phyloP scores from a whole-genome alignment of 164 flowering plant species.

The Vitis riparia region DNA sequence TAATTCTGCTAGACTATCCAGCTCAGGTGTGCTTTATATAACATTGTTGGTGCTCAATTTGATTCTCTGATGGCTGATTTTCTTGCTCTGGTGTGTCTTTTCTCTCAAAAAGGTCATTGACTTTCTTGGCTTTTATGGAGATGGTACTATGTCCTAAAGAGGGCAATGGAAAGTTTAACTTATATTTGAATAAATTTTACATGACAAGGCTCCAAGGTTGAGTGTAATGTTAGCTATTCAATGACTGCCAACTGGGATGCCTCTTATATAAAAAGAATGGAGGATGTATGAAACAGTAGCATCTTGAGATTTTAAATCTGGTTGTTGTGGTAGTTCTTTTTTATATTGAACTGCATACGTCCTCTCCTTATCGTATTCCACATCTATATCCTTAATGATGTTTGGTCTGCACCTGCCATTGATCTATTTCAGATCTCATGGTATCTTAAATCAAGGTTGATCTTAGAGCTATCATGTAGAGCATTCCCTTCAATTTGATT shows the following conservation, averaged over 20 bases:
- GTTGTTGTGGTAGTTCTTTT: too few species aligned
- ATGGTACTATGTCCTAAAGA: neutral
- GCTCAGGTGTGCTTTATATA: slow-evolving; percentile 47
- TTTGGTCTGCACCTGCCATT: too few species aligned
- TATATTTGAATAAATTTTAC: neutral
- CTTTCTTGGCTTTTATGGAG: neutral
- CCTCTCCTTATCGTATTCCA: too few species aligned
- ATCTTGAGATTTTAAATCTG: neutral
- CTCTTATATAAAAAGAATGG: neutral
- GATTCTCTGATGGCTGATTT: neutral
- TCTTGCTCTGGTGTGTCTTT: neutral
- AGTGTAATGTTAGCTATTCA: neutral
- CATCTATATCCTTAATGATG: too few species aligned
- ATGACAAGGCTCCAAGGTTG: neutral
- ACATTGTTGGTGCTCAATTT: neutral
- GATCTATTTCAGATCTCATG: too few species aligned
- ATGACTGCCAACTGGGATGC: neutral
- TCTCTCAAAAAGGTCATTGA: neutral
- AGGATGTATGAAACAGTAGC: neutral
- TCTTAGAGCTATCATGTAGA: too few species aligned
- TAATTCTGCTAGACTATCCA: slow-evolving; percentile 50
- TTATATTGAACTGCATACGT: too few species aligned
- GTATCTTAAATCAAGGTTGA: too few species aligned
- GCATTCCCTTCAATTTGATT: too few species aligned
- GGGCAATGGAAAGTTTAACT: neutral